A percentile compares a stretch with the other conserved stretches of the same genome.
These are phyloP conservation scores for Alternaria brassicae DNA, from an alignment of 2,329 filamentous ascomycete species.

Conservation along the genomic window DNA sequence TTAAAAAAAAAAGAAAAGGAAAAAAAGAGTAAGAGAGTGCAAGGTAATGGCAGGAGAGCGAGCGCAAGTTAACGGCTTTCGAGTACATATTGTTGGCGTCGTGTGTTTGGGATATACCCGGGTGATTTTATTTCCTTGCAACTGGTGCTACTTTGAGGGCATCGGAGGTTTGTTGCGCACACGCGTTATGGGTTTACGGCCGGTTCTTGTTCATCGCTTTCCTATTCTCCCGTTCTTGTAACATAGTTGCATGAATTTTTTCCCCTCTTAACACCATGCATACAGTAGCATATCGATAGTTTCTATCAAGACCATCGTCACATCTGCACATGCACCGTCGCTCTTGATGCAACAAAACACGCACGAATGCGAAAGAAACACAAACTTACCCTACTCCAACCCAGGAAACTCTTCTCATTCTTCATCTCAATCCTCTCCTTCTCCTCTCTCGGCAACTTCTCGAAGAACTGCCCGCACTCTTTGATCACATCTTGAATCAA, in stretches of 20 bases:
- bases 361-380: slow-evolving; percentile 4
- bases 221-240: slow-evolving; percentile 3
- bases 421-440: slow-evolving; percentile 69
- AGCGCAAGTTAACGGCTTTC: slow-evolving; percentile 7
- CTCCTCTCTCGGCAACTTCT: slow-evolving; percentile 73
- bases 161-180: slow-evolving; percentile 1
- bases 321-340: not conserved
- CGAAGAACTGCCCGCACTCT: slow-evolving; percentile 76
- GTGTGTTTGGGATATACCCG: slow-evolving; percentile 17
- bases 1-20: not conserved
- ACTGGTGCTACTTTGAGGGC: not conserved
- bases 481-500: slow-evolving; percentile 70
- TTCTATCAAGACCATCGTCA: slow-evolving; percentile 6
- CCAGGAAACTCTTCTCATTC: slow-evolving; percentile 57
- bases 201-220: not conserved
- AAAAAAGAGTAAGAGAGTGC: not conserved
- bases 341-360: too few relatives aligned
- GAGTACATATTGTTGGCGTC: slow-evolving; percentile 16
- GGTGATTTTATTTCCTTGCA: slow-evolving; percentile 1
- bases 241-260: slow-evolving; percentile 5
- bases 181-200: slow-evolving; percentile 10
- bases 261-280: not conserved
- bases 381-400: slow-evolving; percentile 54
- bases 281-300: slow-evolving; percentile 13
- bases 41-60: slow-evolving; percentile 17